Evolutionary conservation across 23 red algal species (phyloP).

Genomic region (Gracilaria gracilis): DNA sequence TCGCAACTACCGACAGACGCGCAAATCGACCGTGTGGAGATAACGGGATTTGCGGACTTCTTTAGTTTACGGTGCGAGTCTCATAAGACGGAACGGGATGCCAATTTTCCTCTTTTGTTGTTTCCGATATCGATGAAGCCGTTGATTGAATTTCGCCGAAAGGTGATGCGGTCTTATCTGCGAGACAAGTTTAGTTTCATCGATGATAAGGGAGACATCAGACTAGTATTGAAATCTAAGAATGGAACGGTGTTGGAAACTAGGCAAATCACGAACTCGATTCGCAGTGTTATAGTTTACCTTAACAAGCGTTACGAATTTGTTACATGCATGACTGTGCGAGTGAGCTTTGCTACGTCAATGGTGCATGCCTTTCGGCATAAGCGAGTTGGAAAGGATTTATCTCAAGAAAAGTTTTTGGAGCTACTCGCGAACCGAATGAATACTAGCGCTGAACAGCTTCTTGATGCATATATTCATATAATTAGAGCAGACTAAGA

Average conservation of each 20-base stretch:
- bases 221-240: not conserved
- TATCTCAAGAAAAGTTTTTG: conserved; percentile 25
- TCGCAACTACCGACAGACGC: not conserved
- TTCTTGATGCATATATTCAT: not conserved
- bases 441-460: conserved; percentile 18
- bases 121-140: not conserved
- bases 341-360: conserved; percentile 24
- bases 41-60: no score
- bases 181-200: not conserved
- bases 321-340: conserved; percentile 9
- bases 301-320: not conserved
- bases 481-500: not conserved
- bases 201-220: not conserved
- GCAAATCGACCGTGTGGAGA: not conserved
- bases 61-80: not conserved
- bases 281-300: not conserved
- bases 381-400: not conserved
- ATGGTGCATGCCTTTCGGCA: conserved; percentile 16
- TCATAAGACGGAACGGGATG: not conserved
- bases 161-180: not conserved
- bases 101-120: not conserved
- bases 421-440: conserved; percentile 25
- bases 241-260: not conserved
- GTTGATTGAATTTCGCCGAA: not conserved
- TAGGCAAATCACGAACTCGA: not conserved